Evolutionary conservation across 2,329 filamentous ascomycete species (phyloP).

Genomic region (Cladosporium cucumerinum): DNA sequence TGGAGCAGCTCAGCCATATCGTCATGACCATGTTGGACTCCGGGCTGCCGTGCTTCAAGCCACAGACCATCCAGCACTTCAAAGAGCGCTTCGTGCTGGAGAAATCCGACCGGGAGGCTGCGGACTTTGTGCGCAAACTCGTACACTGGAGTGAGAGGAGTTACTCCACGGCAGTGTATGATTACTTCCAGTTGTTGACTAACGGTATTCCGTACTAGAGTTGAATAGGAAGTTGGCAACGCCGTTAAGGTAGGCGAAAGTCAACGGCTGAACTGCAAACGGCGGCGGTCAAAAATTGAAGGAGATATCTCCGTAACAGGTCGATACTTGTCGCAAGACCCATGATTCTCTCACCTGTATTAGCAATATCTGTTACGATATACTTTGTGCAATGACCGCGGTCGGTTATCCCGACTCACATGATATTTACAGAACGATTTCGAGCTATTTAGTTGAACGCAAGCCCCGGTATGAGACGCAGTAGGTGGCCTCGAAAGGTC

Average conservation of each 20-base stretch:
- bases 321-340: neutral
- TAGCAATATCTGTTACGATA: no score
- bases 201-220: slow-evolving; percentile 90
- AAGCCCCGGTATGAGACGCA: neutral
- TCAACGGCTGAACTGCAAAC: neutral
- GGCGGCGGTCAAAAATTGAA: neutral
- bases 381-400: neutral
- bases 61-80: slow-evolving; percentile 90
- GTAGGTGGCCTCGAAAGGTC: neutral
- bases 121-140: slow-evolving; percentile 86
- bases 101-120: slow-evolving; percentile 85
- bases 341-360: neutral
- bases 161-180: slow-evolving; percentile 90
- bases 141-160: slow-evolving; percentile 87
- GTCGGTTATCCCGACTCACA: neutral
- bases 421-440: neutral
- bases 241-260: neutral
- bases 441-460: neutral
- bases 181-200: slow-evolving; percentile 95
- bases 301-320: neutral
- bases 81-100: slow-evolving; percentile 89
- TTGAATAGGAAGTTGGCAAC: neutral
- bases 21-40: slow-evolving; percentile 94
- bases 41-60: slow-evolving; percentile 95
- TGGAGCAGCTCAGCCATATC: slow-evolving; percentile 83